Percentiles rank a stretch among this genome's conserved stretches.
These are phyloP conservation scores for Ophiocordyceps robertsii DNA, from an alignment of 2,329 filamentous ascomycete species.

Conservation along the genomic window DNA sequence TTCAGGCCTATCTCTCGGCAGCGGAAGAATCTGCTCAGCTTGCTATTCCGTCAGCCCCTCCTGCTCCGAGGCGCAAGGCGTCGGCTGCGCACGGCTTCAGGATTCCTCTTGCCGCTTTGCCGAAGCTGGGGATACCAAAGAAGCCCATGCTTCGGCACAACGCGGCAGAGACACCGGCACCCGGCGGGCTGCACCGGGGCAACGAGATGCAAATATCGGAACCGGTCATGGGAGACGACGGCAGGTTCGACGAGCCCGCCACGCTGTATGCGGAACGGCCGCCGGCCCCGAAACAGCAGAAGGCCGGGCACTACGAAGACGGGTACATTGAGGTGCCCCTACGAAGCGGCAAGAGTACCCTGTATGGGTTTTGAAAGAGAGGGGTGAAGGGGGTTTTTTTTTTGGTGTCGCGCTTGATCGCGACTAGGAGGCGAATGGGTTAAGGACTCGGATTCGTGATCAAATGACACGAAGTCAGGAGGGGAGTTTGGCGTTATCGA, in stretches of 20 bases:
- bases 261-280: no score
- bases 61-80: neutral
- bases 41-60: slow-evolving; percentile 1
- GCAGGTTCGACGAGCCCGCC: slow-evolving; percentile 7
- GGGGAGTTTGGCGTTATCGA: no score
- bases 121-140: slow-evolving; percentile 25
- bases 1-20: slow-evolving; percentile 22
- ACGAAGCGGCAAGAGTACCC: slow-evolving; percentile 18
- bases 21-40: slow-evolving; percentile 11
- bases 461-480: no score
- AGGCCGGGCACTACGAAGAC: neutral
- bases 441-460: no score
- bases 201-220: slow-evolving; percentile 15
- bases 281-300: neutral
- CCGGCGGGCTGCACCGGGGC: slow-evolving; percentile 10
- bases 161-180: slow-evolving; percentile 6
- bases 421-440: no score
- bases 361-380: slow-evolving; percentile 15
- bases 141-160: slow-evolving; percentile 15
- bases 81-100: slow-evolving; percentile 13
- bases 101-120: slow-evolving; percentile 23
- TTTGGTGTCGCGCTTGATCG: neutral
- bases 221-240: slow-evolving; percentile 13
- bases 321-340: slow-evolving; percentile 17
- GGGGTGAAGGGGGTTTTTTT: neutral